Conservation (phyloP, 2,329 filamentous ascomycete genomes). For the Talaromyces rugulosus region DNA sequence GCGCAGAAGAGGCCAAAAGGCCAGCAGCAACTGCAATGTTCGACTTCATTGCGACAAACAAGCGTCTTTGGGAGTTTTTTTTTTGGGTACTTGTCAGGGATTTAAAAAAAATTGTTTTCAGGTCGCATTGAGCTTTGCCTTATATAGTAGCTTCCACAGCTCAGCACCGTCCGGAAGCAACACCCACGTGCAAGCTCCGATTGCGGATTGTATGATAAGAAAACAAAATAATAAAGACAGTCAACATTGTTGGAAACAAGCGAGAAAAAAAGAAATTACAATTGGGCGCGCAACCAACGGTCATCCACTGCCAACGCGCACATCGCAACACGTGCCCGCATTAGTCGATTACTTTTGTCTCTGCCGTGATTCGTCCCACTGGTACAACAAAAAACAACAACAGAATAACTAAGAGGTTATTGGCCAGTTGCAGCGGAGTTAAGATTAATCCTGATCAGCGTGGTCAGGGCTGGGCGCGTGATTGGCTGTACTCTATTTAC, state of each 20-base stretch:
- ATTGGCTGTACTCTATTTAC: not conserved
- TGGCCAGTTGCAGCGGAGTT: not conserved
- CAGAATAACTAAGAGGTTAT: too few relatives aligned
- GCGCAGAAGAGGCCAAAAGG: conserved; percentile 10
- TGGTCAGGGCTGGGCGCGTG: not conserved
- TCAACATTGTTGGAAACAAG: too few relatives aligned
- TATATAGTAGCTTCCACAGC: not conserved
- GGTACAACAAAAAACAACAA: too few relatives aligned
- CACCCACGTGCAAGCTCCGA: not conserved
- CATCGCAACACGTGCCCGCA: not conserved
- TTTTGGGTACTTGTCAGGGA: not conserved
- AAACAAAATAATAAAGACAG: too few relatives aligned
- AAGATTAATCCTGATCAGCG: not conserved
- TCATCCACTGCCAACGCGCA: not conserved
- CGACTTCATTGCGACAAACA: conserved; percentile 7
- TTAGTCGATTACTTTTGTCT: not conserved
- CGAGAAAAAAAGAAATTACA: not conserved
- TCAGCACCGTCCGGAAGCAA: not conserved
- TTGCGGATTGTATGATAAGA: too few relatives aligned
- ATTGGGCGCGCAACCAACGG: not conserved
- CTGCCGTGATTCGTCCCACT: not conserved
- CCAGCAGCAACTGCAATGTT: conserved; percentile 10
- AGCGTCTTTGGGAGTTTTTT: not conserved
- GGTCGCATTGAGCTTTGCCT: not conserved
- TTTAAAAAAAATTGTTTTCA: not conserved